Conservation (phyloP, 2,329 filamentous ascomycete genomes). For the Hypoxylon rubiginosum region DNA sequence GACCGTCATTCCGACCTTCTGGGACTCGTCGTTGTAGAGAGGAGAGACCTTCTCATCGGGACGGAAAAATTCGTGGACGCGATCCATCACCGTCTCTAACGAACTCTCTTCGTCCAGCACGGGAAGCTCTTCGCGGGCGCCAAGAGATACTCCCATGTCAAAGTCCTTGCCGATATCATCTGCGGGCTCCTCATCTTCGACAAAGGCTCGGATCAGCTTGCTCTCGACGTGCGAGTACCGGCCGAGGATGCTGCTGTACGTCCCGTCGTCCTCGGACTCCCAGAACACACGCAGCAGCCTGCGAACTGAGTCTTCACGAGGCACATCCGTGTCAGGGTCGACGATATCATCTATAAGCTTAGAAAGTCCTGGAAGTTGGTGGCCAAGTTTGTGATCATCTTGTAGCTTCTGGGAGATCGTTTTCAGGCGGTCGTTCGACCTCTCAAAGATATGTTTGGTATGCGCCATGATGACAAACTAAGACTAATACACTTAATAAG, state of each 20-base stretch:
- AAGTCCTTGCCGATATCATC: slow-evolving; percentile 14
- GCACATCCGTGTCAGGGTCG: slow-evolving; percentile 16
- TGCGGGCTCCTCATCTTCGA: slow-evolving; percentile 22
- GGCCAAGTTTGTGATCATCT: slow-evolving; percentile 22
- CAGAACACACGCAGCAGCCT: slow-evolving; percentile 28
- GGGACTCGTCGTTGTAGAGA: slow-evolving; percentile 23
- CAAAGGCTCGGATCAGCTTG: slow-evolving; percentile 15
- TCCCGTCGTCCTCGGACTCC: slow-evolving; percentile 20
- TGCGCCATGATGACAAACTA: slow-evolving; percentile 14
- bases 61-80: neutral
- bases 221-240: slow-evolving; percentile 20
- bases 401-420: slow-evolving; percentile 19
- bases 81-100: neutral
- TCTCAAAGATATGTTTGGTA: slow-evolving; percentile 13
- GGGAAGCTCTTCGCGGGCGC: slow-evolving; percentile 27
- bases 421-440: slow-evolving; percentile 15
- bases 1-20: slow-evolving; percentile 15
- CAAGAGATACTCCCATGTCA: slow-evolving; percentile 19
- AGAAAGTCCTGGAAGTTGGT: slow-evolving; percentile 18
- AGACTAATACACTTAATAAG: neutral
- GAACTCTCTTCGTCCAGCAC: slow-evolving; percentile 4
- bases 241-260: slow-evolving; percentile 16
- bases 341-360: slow-evolving; percentile 26
- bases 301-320: slow-evolving; percentile 25
- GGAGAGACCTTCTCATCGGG: slow-evolving; percentile 7